phyloP scores from a whole-genome alignment of 495 filamentous ascomycete genomes.

The Penicillium dipodomyicola region DNA sequence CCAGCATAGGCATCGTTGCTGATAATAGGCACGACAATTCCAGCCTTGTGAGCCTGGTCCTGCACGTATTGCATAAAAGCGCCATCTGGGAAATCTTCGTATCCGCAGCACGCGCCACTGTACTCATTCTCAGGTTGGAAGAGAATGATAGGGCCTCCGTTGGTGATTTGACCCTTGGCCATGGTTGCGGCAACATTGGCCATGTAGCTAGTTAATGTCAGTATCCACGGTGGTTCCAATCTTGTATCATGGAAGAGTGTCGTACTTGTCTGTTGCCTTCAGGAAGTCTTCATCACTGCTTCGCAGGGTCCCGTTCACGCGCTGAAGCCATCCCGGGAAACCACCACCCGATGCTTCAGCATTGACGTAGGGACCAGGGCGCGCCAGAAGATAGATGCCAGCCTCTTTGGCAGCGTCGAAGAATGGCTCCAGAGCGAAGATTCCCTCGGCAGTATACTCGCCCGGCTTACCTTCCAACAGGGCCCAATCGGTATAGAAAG shows the following conservation, averaged over 20 bases:
- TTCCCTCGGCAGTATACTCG: constrained; percentile 63
- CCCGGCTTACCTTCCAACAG: constrained; percentile 72
- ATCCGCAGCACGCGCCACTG: constrained; percentile 41
- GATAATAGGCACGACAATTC: constrained; percentile 72
- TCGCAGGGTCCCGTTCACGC: constrained; percentile 59
- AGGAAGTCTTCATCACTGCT: constrained; percentile 59
- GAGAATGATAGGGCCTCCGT: constrained; percentile 74
- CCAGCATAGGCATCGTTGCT: constrained; percentile 64
- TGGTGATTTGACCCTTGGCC: constrained; percentile 72
- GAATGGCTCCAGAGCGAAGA: constrained; percentile 68
- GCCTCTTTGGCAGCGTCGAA: constrained; percentile 66
- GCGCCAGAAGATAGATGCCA: constrained; percentile 72
- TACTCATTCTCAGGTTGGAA: constrained; percentile 83
- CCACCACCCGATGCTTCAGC: constrained; percentile 64
- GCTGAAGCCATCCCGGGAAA: constrained; percentile 65
- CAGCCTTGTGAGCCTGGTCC: constrained; percentile 63
- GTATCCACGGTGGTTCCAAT: neutral
- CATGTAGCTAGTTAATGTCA: constrained; percentile 29
- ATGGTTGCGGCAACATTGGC: constrained; percentile 58
- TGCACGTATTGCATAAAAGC: constrained; percentile 69
- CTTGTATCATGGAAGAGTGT: neutral
- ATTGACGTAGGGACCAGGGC: constrained; percentile 69
- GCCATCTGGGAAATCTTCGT: constrained; percentile 51
- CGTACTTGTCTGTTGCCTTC: constrained; percentile 60
- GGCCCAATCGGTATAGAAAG: constrained; percentile 78